phyloP scores from a whole-genome alignment of 2,329 filamentous ascomycete species.

The Camillea tinctor region DNA sequence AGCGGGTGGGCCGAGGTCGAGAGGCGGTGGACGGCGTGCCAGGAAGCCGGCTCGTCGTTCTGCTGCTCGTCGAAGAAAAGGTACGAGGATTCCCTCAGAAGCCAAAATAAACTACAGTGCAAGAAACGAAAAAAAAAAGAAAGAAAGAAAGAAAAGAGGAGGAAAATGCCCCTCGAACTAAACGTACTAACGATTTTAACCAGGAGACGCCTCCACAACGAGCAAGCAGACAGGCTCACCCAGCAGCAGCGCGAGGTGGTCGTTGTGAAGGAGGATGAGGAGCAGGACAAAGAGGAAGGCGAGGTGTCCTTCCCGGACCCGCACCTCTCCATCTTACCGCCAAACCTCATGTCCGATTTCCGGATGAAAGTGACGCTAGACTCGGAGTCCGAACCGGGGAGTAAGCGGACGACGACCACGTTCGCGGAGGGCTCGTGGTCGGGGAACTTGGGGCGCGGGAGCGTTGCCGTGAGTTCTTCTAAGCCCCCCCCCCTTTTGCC shows the following conservation, averaged over 20 bases:
- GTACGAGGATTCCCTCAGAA: background rate
- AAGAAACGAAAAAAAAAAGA: too few species aligned
- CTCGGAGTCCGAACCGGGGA: conserved; percentile 25
- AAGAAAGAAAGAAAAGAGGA: too few species aligned
- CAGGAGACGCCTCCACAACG: too few species aligned
- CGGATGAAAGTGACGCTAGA: conserved; percentile 28
- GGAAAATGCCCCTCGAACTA: too few species aligned
- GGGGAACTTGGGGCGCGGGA: conserved; percentile 27
- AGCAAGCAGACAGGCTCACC: too few species aligned
- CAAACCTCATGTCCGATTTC: conserved; percentile 28
- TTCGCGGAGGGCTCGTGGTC: conserved; percentile 29
- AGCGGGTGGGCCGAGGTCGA: conserved; percentile 30
- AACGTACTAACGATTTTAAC: too few species aligned
- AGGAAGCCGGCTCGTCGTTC: conserved; percentile 4
- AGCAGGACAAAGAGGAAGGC: conserved; percentile 6
- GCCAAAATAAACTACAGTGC: too few species aligned
- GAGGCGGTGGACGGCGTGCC: conserved; percentile 20
- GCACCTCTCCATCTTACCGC: conserved; percentile 24
- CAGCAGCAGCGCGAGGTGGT: too few species aligned
- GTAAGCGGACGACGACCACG: conserved; percentile 24
- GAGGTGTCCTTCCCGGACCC: conserved; percentile 23
- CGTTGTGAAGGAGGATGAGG: too few species aligned
- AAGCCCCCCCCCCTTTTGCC: too few species aligned
- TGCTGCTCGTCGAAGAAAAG: background rate
- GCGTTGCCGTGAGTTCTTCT: conserved; percentile 25